These are phyloP conservation scores for Biscogniauxia marginata DNA, from an alignment of 2,329 filamentous ascomycete species.

Conservation along the genomic window DNA sequence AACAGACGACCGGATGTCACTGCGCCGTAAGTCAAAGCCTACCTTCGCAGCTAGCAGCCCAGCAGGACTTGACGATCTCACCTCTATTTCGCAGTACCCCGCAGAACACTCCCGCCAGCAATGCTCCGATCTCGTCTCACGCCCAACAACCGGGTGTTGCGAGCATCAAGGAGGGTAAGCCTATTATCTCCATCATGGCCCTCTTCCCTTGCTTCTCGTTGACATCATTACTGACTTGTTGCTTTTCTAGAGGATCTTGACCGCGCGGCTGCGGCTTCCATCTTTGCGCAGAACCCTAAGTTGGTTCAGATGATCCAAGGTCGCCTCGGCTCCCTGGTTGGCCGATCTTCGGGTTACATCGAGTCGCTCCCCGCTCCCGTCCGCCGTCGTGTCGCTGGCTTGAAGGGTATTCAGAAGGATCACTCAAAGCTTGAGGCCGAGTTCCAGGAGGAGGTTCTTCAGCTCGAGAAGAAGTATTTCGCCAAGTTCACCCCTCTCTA, in stretches of 20 bases:
- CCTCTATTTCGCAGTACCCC: conserved; percentile 70
- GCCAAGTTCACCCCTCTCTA: conserved; percentile 98
- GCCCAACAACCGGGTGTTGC: conserved; percentile 91
- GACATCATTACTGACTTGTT: conserved; percentile 20
- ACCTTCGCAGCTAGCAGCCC: conserved; percentile 7
- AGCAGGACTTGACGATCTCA: conserved; percentile 33
- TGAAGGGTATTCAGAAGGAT: conserved; percentile 98
- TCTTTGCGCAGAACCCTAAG: conserved; percentile 94
- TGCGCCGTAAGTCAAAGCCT: conserved; percentile 53
- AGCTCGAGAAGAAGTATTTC: conserved; percentile 99
- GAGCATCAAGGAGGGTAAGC: conserved; percentile 94
- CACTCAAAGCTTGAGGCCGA: conserved; percentile 97
- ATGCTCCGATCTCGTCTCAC: conserved; percentile 95
- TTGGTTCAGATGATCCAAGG: conserved; percentile 98
- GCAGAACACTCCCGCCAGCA: conserved; percentile 94
- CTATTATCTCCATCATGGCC: background rate
- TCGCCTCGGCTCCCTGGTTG: conserved; percentile 88
- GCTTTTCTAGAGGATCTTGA: conserved; percentile 77
- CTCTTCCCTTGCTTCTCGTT: conserved; percentile 1
- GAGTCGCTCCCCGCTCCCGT: conserved; percentile 89
- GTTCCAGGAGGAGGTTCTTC: conserved; percentile 97
- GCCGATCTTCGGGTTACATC: conserved; percentile 94
- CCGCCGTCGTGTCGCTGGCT: conserved; percentile 86
- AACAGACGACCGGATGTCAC: conserved; percentile 59
- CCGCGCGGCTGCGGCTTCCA: conserved; percentile 78